Conservation (phyloP, 306 rosid species). For the Prinsepia uniflora region DNA sequence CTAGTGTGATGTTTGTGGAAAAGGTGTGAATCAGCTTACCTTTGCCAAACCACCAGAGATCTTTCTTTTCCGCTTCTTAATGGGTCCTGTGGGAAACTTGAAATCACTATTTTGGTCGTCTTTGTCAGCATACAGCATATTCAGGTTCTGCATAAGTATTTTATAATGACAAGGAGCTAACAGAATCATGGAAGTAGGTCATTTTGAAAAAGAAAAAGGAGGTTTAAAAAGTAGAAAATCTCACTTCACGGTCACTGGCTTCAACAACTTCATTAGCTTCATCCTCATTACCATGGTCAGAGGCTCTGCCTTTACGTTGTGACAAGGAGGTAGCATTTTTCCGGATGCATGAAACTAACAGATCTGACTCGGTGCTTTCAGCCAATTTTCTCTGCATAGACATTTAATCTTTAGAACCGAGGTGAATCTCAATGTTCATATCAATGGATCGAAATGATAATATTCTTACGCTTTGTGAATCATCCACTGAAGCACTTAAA, state of each 20-base stretch:
- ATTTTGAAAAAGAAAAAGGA: background rate
- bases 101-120: constrained; percentile 33
- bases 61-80: constrained; percentile 64
- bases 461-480: constrained; percentile 30
- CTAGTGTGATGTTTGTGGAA: background rate
- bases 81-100: constrained; percentile 44
- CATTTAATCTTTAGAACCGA: constrained; percentile 36
- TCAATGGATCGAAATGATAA: constrained; percentile 21
- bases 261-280: constrained; percentile 44
- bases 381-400: constrained; percentile 40
- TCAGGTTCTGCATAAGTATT: constrained; percentile 47
- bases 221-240: constrained; percentile 10
- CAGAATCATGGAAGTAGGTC: background rate
- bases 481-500: constrained; percentile 38
- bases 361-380: constrained; percentile 44
- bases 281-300: constrained; percentile 35
- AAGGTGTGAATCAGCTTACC: constrained; percentile 43
- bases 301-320: constrained; percentile 49
- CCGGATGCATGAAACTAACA: constrained; percentile 41
- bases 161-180: constrained; percentile 2
- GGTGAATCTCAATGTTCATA: constrained; percentile 31
- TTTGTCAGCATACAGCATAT: constrained; percentile 39
- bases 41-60: constrained; percentile 57
- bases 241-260: constrained; percentile 51
- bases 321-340: constrained; percentile 32